Percentiles rank a stretch among this genome's conserved stretches.
These are phyloP conservation scores for Rhodotorula sp. DNA, from an alignment of 1,284 basidiomycete species.

Conservation along the genomic window DNA sequence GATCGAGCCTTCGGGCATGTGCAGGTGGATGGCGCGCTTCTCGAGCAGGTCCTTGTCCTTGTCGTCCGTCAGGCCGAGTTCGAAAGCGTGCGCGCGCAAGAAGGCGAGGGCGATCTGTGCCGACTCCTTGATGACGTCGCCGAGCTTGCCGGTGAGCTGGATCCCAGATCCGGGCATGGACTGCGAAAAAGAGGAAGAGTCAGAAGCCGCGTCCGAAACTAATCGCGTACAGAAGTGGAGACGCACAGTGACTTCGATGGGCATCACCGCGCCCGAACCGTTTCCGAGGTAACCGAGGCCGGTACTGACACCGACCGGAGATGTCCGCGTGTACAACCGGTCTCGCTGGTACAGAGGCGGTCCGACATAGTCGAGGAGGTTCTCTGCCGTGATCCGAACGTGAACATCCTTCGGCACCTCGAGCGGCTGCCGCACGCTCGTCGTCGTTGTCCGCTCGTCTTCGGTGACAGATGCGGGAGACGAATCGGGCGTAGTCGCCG, in stretches of 20 bases:
- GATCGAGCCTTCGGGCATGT: constrained; percentile 95
- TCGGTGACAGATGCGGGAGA: constrained; percentile 45
- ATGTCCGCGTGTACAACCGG: constrained; percentile 74
- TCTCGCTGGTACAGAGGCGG: constrained; percentile 95
- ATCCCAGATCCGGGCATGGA: constrained; percentile 91
- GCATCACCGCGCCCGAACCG: constrained; percentile 94
- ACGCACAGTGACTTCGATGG: constrained; percentile 85
- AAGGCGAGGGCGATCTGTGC: constrained; percentile 91
- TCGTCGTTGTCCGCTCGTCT: constrained; percentile 53
- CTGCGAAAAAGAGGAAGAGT: constrained; percentile 52
- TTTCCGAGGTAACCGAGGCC: constrained; percentile 95
- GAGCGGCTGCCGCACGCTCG: constrained; percentile 58
- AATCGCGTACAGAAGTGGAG: too few species aligned
- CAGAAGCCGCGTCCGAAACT: too few species aligned
- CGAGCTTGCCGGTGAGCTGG: constrained; percentile 92
- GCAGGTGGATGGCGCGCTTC: constrained; percentile 82
- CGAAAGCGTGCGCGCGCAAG: constrained; percentile 85
- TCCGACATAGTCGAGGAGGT: constrained; percentile 92
- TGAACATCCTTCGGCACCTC: constrained; percentile 75
- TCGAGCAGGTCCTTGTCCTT: constrained; percentile 65
- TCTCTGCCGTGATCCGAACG: constrained; percentile 78
- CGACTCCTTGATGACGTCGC: constrained; percentile 94
- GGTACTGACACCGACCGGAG: constrained; percentile 89
- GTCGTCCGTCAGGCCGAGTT: constrained; percentile 76
- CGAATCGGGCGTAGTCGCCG: constrained; percentile 34